Conservation (phyloP, 2,329 filamentous ascomycete genomes). For the Fusarium chuoi region DNA sequence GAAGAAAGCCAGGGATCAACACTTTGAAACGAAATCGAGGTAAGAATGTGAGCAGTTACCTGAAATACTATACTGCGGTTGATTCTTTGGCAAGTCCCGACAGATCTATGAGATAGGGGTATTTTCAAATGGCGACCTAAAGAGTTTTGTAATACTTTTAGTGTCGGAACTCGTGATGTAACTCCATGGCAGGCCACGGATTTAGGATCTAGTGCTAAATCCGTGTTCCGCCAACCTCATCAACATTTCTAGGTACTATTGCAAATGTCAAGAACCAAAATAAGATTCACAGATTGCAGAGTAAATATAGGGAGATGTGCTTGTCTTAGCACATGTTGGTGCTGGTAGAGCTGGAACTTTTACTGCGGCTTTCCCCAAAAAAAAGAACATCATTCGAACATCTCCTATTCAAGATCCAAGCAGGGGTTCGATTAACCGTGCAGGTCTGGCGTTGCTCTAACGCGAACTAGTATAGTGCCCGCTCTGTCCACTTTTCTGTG, state of each 20-base stretch:
- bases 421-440: background rate
- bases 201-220: conserved; percentile 9
- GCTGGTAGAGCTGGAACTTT: background rate
- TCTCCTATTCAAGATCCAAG: background rate
- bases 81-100: background rate
- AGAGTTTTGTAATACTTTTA: background rate
- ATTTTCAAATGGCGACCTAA: background rate
- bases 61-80: background rate
- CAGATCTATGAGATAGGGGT: background rate
- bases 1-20: too few species aligned
- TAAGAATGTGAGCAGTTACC: background rate
- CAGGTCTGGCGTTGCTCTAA: background rate
- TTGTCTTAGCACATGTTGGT: background rate
- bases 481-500: background rate
- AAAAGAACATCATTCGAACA: background rate
- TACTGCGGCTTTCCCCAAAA: background rate
- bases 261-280: too few species aligned
- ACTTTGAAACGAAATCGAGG: background rate
- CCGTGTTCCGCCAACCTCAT: background rate
- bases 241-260: background rate
- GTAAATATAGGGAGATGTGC: too few species aligned
- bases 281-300: too few species aligned
- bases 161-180: background rate
- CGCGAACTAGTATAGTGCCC: background rate
- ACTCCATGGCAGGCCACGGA: conserved; percentile 8